Base-by-base conservation (phyloP, 257 asterid species). In the Solanum lycopersicoides region DNA sequence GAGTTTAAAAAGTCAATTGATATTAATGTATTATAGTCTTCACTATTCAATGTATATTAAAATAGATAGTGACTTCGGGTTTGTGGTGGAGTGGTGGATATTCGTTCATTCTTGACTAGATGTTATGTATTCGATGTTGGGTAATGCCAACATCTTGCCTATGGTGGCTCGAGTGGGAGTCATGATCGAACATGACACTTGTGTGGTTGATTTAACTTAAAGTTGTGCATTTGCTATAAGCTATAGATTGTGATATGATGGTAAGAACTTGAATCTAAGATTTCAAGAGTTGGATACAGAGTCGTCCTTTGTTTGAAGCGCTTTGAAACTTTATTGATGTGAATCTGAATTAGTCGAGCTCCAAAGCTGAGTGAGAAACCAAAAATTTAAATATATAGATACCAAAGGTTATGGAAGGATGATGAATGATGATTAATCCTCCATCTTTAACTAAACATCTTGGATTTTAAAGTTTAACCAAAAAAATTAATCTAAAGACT, bases 21-120 rank as follows among this genome's bases (percentile, higher is more conserved):
- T 15, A 47, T 45, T 80, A 16, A 45, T 47, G 84, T 28, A 80
- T 80, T 28, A 80, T 28, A 80, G 84, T 45, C 84, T 45, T 30
- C 16, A 23, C 32, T 75, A 39, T 75, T 72, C 4, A 72, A 23
- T 75, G 5, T 10, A 0, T 65, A n/a, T 41, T 56, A 56, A 41
- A 12, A 12, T 37, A 11, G 7, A 21, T 12, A 74, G 30, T 11
- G 50, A 74, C 50, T 21, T 11, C 0, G 2, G 5, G 15, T 37
- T 32, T 10, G 5, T 20, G 30, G 3, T 23, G 9, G 9, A 21
- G 1, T 20, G 12, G 11, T 74, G 6, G 6, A 12, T 74, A 74
- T 5, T 39, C 2, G 0, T 74, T 12, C 2, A 6, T 37, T 1
- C 3, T 37, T 21, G 5, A 74, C 7, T 37, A 39, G 12, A 37